Evolutionary conservation across 192 early-diverging fungal species (phyloP).

Genomic region (Rhizophagus prolifer): DNA sequence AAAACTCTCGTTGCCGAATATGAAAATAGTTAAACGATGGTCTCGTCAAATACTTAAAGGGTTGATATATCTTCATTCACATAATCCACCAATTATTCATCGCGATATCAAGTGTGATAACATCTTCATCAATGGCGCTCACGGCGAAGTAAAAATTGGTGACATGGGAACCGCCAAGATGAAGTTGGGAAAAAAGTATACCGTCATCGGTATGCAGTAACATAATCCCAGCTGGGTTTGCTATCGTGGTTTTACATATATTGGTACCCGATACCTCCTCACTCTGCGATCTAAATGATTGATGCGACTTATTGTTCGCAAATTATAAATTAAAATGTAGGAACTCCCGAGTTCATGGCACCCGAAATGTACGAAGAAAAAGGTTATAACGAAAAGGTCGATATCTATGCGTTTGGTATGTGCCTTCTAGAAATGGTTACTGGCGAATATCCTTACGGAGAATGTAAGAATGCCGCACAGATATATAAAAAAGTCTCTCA

Average conservation of each 20-base stretch:
- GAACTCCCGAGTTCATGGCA: slow-evolving; percentile 82
- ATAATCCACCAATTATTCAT: slow-evolving; percentile 79
- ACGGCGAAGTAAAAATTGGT: slow-evolving; percentile 83
- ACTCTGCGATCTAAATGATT: slow-evolving; percentile 1
- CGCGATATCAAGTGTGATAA: slow-evolving; percentile 85
- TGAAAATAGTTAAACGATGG: slow-evolving; percentile 81
- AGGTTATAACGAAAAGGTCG: slow-evolving; percentile 81
- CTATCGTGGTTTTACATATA: slow-evolving; percentile 22
- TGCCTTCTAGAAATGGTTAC: slow-evolving; percentile 83
- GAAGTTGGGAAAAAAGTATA: slow-evolving; percentile 84
- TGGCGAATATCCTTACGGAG: slow-evolving; percentile 78
- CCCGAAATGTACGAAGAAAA: slow-evolving; percentile 86
- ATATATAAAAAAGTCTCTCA: slow-evolving; percentile 76
- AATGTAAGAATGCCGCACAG: slow-evolving; percentile 81
- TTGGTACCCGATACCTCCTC: slow-evolving; percentile 6
- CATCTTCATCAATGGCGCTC: slow-evolving; percentile 83
- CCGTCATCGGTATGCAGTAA: slow-evolving; percentile 64
- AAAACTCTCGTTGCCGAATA: slow-evolving; percentile 67
- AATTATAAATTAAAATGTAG: slow-evolving; percentile 28
- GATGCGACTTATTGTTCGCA: slow-evolving; percentile 20
- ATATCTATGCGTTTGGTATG: slow-evolving; percentile 87
- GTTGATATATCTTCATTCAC: slow-evolving; percentile 72
- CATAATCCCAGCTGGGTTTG: slow-evolving; percentile 57
- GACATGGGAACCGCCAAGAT: slow-evolving; percentile 86
- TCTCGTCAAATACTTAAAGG: slow-evolving; percentile 77